Evolutionary conservation across 2,329 filamentous ascomycete genomes (phyloP).

Genomic region (Ceratocystis eucalypticola): DNA sequence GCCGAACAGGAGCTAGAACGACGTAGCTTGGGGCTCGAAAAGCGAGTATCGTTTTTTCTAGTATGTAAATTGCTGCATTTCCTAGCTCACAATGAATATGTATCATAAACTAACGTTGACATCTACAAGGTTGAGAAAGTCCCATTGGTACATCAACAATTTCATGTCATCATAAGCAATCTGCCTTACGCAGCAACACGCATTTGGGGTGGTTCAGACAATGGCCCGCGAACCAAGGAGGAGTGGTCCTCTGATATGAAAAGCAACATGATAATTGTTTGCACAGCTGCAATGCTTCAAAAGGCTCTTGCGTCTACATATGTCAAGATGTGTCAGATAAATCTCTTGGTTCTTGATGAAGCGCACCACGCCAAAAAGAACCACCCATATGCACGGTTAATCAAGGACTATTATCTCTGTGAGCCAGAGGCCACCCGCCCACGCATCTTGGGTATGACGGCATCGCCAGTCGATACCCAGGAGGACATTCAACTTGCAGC

Average conservation of each 20-base stretch:
- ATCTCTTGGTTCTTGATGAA: slow-evolving; percentile 87
- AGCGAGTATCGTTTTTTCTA: slow-evolving; percentile 70
- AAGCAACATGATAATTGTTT: slow-evolving; percentile 73
- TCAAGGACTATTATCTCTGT: slow-evolving; percentile 68
- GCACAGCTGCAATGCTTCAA: slow-evolving; percentile 76
- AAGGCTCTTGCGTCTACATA: slow-evolving; percentile 68
- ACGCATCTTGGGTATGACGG: slow-evolving; percentile 89
- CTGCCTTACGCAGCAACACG: slow-evolving; percentile 61
- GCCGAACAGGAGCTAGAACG: slow-evolving; percentile 65
- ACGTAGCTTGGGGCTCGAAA: slow-evolving; percentile 44
- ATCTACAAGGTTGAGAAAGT: slow-evolving; percentile 60
- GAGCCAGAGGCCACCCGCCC: slow-evolving; percentile 41
- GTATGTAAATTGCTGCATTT: slow-evolving; percentile 30
- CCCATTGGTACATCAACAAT: slow-evolving; percentile 79
- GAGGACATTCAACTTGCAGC: slow-evolving; percentile 59
- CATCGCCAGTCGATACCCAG: slow-evolving; percentile 80
- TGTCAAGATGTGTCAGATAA: slow-evolving; percentile 69
- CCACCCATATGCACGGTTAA: slow-evolving; percentile 78
- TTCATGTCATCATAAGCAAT: slow-evolving; percentile 67
- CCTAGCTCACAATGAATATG: slow-evolving; percentile 6
- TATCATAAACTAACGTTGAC: not conserved
- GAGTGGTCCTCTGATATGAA: slow-evolving; percentile 41
- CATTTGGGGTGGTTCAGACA: slow-evolving; percentile 57
- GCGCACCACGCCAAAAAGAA: slow-evolving; percentile 93
- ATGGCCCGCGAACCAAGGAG: slow-evolving; percentile 28